Base-by-base conservation (phyloP, 2,329 filamentous ascomycete species). In the Alternaria angustiovoidea region DNA sequence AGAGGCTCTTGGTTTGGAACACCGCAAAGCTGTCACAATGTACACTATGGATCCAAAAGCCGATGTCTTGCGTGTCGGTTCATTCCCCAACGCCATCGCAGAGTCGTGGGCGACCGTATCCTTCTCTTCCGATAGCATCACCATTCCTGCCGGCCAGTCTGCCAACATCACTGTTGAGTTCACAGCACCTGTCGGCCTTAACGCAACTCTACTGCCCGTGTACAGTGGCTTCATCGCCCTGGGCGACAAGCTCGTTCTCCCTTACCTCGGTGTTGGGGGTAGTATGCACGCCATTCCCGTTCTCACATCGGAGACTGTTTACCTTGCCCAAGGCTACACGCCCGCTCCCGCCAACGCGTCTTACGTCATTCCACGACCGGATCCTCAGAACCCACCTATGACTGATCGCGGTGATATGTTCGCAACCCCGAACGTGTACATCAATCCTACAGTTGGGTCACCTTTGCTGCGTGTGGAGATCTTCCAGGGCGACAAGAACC, bases 171-270 rank as follows among this genome's bases (percentile, higher is more conserved):
- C 32, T 3, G 46, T 59, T 5, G 16, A 24, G 9, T 26, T 51
- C 14, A 20, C 57, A 39, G 18, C 51, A 9, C 57, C 52, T 4
- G n/a, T 4, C 0, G 44, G 26, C 7, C 26, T 51, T 1, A 67
- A 72, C 41, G 59, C 59, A 5, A 65, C 63, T 6, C 48, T 65
- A 6, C 54, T 71, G 7, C 67, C 70, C 8, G 61, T 72, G 5
- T 71, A 72, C 59, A 66, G 64, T 16, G 70, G 70, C 51, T 71
- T 57, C 44, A 59, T 73, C 28, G 54, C 56, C 12, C 5, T 69
- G 3, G 61, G 49, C 38, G 38, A 54, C 16, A 39, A 59, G 9
- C 59, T 71, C 28, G 39, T 51, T 9, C 30, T 73, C 0, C 69
- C 70, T 4, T 71, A 73, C 32, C 55, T 69, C 4, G 70, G 70